Base-by-base conservation (phyloP, 202 grass and related monocot species). In the Cymbopogon flexuosus region DNA sequence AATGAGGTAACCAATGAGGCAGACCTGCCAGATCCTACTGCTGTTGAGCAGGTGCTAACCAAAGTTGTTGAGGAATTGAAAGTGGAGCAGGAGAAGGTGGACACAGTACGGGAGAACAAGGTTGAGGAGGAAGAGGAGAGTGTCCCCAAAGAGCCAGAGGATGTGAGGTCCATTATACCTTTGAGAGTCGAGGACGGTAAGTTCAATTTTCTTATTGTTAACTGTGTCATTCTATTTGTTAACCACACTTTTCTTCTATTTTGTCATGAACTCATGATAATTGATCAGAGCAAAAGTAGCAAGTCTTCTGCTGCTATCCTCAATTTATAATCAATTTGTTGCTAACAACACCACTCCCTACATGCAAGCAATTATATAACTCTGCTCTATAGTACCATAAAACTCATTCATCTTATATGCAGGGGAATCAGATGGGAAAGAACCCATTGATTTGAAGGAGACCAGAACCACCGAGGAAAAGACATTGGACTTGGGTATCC, bases 391-490 rank as follows among this genome's bases (percentile, higher is more conserved):
- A 29, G 68, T 46, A 11, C 23, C 41, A 33, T 73, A 45, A 15
- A 15, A 29, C 11, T 3, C 37, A 37, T 10, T 66, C 1, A 0
- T 33, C 27, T 18, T 14, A 60, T 86, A 61, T 47, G 61, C 69
- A 86, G 91, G 72, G 36, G 52, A 88, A 86, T 88, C 79, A 60
- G 70, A 79, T 29, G 79, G 76, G 23, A 40, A 90, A 64, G 58
- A 77, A 66, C 61, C 46, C 7, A 41, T 35, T 13, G 77, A 82
- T 35, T 79, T 75, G 68, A 89, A 87, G 71, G 84, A 72, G 43
- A 65, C 45, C 36, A 56, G 65, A 63, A 76, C 73, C 18, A 62
- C 61, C 12, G 70, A 86, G 6, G 65, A 83, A 78, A 72, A 21
- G n/a, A 58, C 30, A 63, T 22, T 72, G 62, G 65, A 67, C 18